These are phyloP conservation scores for Eimeria mitis DNA, from an alignment of 169 alveolate genomes.

Conservation along the genomic window DNA sequence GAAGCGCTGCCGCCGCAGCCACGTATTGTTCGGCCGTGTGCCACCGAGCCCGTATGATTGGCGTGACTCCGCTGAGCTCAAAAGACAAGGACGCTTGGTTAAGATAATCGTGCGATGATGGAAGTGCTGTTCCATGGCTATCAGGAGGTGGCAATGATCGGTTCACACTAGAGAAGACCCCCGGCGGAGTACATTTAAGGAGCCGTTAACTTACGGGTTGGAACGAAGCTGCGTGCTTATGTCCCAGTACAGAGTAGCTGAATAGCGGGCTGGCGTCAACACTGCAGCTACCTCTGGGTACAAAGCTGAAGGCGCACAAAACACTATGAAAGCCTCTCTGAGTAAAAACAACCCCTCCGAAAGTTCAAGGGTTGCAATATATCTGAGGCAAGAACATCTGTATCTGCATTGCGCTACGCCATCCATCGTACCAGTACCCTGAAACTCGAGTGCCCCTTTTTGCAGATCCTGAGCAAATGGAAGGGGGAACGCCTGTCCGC, in stretches of 20 bases:
- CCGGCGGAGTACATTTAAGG: not conserved
- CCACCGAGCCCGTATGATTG: constrained; percentile 78
- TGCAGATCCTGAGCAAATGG: constrained; percentile 39
- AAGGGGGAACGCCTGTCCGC: not conserved
- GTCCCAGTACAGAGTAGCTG: constrained; percentile 13
- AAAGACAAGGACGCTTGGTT: not conserved
- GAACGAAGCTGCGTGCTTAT: constrained; percentile 5
- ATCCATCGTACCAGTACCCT: not conserved
- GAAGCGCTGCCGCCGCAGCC: constrained; percentile 68
- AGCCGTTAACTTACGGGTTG: constrained; percentile 42
- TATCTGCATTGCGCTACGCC: not conserved
- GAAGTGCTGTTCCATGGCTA: not conserved
- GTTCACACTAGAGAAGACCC: not conserved
- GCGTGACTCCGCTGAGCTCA: constrained; percentile 60
- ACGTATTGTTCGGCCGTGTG: constrained; percentile 72
- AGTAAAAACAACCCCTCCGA: not conserved
- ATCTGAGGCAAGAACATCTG: no score
- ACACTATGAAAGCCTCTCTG: not conserved
- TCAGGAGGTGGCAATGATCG: not conserved
- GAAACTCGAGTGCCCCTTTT: not conserved
- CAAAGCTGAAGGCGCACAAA: constrained; percentile 23
- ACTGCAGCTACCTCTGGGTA: constrained; percentile 5
- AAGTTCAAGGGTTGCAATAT: not conserved
- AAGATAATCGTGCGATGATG: not conserved
- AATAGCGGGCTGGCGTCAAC: constrained; percentile 47